Evolutionary conservation across 805 yeast genomes (phyloP).

Genomic region (Priceomyces melissophilus): DNA sequence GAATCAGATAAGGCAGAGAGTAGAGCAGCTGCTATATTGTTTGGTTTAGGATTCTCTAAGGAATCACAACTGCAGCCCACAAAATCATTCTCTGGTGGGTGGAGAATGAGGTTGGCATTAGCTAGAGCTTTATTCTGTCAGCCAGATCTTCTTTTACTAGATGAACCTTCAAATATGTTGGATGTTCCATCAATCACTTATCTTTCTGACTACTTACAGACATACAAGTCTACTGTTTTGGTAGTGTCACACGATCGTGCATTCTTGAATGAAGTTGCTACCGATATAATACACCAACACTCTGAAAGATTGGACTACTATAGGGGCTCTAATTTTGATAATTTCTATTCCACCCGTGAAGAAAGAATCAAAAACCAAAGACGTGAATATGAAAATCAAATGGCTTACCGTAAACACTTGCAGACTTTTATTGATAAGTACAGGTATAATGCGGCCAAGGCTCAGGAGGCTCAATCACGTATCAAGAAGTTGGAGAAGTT

Average conservation of each 20-base stretch:
- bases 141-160: conserved; percentile 88
- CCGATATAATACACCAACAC: conserved; percentile 97
- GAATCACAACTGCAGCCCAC: conserved; percentile 83
- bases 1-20: conserved; percentile 98
- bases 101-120: conserved; percentile 99
- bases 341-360: conserved; percentile 88
- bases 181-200: conserved; percentile 98
- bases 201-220: conserved; percentile 82
- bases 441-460: conserved; percentile 96
- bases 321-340: conserved; percentile 89
- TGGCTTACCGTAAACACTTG: conserved; percentile 91
- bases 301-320: conserved; percentile 95
- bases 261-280: conserved; percentile 94
- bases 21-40: conserved; percentile 89
- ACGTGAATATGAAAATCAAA: conserved; percentile 95
- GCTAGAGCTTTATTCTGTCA: conserved; percentile 97
- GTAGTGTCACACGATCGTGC: conserved; percentile 98
- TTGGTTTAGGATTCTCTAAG: conserved; percentile 88
- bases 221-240: conserved; percentile 87
- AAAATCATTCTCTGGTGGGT: conserved; percentile 97
- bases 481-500: conserved; percentile 94
- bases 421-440: conserved; percentile 94
- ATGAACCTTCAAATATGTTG: conserved; percentile 99
- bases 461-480: conserved; percentile 96
- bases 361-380: conserved; percentile 91